Base-by-base conservation (phyloP, 2,329 filamentous ascomycete species). In the Fusarium sp. region DNA sequence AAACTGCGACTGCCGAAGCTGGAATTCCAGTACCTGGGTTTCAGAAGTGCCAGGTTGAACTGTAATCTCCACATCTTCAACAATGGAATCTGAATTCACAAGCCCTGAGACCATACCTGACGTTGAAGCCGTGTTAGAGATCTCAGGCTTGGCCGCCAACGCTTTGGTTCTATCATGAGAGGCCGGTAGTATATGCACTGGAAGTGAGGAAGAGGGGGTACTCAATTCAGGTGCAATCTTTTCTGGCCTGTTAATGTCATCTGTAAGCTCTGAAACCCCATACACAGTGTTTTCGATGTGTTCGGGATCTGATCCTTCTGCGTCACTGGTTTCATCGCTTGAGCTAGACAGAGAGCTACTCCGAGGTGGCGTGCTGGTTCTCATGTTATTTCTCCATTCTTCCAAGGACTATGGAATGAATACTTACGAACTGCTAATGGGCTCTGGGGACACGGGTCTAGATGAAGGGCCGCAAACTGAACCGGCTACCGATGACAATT, bases 391-490 rank as follows among this genome's bases (percentile, higher is more conserved):
- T 14, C 19, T 7, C 18, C 8, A 14, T 45, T 10, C 4, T 21
- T 16, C 14, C 10, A 4, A n/a, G 2, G 18, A 12, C 2, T 3
- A 19, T 16, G 3, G 0, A n/a, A 11, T 34, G 7, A 28, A 7
- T 8, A 19, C 54, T 5, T 11, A 43, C 44, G 16, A 23, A 16
- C 18, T 18, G 0, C 6, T 4, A 4, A 11, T 6, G 12, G 19
- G 18, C 3, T 37, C 23, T 4, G 44, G 28, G 2, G 44, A 59
- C 7, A 11, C 16, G 3, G 44, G 37, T 11, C 54, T 21, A 7
- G 54, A 60, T 3, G 45, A 39, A n/a, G 34, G 23, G 1, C 21
- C 54, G 6, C 44, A 62, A 7, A 60, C 58, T 43, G 55, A 62
- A 6, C 30, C 55, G 4, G 58, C 58, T 3, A 60, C 19, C 3